Conservation (phyloP, 768 basidiomycete genomes). For the Boletus patriciae region DNA sequence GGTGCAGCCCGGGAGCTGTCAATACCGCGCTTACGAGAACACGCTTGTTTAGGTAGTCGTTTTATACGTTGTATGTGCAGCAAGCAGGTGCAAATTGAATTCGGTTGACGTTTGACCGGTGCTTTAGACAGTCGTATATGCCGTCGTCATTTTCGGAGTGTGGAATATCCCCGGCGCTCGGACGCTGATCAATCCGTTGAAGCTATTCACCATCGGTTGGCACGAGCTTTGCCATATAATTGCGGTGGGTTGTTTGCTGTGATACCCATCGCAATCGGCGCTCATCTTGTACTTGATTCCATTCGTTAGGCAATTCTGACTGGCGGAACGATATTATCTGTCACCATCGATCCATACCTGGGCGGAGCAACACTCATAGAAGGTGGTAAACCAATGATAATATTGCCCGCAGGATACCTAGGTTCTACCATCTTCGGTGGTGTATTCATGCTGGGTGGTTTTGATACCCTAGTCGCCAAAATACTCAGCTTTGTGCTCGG, state of each 20-base stretch:
- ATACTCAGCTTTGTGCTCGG: constrained; percentile 89
- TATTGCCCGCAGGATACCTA: constrained; percentile 77
- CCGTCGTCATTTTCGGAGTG: constrained; percentile 82
- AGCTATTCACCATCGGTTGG: constrained; percentile 85
- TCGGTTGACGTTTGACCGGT: constrained; percentile 7
- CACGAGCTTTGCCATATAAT: constrained; percentile 86
- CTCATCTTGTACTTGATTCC: constrained; percentile 6
- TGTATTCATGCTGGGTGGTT: constrained; percentile 79
- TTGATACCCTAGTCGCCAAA: constrained; percentile 89
- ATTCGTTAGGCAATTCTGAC: constrained; percentile 65
- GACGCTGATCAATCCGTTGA: constrained; percentile 78
- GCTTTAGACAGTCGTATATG: constrained; percentile 74
- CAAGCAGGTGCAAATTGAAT: constrained; percentile 13
- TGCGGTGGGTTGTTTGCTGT: constrained; percentile 48
- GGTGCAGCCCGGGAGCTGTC: constrained; percentile 16
- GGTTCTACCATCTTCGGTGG: constrained; percentile 83
- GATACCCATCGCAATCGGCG: constrained; percentile 1
- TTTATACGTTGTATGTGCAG: constrained; percentile 65
- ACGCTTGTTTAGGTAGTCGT: constrained; percentile 57
- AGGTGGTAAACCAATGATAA: constrained; percentile 70
- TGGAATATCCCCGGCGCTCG: constrained; percentile 86
- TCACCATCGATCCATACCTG: constrained; percentile 82
- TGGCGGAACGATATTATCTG: constrained; percentile 73
- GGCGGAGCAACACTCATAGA: constrained; percentile 66
- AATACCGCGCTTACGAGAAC: constrained; percentile 23